Evolutionary conservation across 164 flowering plant species (phyloP).

Genomic region (Kalanchoe fedtschenkoi): DNA sequence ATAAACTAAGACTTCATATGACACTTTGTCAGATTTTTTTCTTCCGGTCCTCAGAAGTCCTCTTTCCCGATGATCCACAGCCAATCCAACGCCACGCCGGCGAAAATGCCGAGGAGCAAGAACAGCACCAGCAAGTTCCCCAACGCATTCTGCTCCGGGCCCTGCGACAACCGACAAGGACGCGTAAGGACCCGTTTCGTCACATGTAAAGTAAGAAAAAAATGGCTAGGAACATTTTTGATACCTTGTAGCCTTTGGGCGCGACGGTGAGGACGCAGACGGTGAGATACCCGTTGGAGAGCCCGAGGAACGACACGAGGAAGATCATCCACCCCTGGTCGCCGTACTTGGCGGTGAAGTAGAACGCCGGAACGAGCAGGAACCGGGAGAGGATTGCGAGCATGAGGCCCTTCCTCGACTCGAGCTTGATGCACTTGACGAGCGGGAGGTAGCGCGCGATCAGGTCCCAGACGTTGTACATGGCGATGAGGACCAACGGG

Average conservation of each 20-base stretch:
- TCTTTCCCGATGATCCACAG: constrained; percentile 43
- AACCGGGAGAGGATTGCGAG: constrained; percentile 32
- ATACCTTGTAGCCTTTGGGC: constrained; percentile 54
- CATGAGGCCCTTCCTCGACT: constrained; percentile 39
- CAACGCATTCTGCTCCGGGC: constrained; percentile 61
- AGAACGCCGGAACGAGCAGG: constrained; percentile 45
- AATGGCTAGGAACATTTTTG: too few relatives aligned
- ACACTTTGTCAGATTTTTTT: too few relatives aligned
- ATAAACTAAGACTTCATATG: too few relatives aligned
- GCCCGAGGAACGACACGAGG: constrained; percentile 42
- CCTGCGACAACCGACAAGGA: constrained; percentile 30
- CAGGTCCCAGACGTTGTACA: constrained; percentile 42
- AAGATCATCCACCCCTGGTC: constrained; percentile 64
- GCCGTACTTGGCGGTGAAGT: constrained; percentile 52
- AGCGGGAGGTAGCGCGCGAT: constrained; percentile 44
- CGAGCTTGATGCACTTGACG: constrained; percentile 21
- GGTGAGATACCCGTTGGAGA: constrained; percentile 53
- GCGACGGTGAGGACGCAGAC: constrained; percentile 48
- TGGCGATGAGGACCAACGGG: constrained; percentile 39
- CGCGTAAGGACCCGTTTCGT: too few relatives aligned
- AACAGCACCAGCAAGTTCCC: constrained; percentile 48
- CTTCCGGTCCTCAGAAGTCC: constrained; percentile 14
- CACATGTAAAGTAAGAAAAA: too few relatives aligned
- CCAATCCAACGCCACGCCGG: constrained; percentile 55
- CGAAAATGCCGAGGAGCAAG: constrained; percentile 37